A percentile compares a stretch with the other conserved stretches of the same genome.
These are phyloP conservation scores for Volvox carteri DNA, from an alignment of 163 green algal genomes.

Conservation along the genomic window DNA sequence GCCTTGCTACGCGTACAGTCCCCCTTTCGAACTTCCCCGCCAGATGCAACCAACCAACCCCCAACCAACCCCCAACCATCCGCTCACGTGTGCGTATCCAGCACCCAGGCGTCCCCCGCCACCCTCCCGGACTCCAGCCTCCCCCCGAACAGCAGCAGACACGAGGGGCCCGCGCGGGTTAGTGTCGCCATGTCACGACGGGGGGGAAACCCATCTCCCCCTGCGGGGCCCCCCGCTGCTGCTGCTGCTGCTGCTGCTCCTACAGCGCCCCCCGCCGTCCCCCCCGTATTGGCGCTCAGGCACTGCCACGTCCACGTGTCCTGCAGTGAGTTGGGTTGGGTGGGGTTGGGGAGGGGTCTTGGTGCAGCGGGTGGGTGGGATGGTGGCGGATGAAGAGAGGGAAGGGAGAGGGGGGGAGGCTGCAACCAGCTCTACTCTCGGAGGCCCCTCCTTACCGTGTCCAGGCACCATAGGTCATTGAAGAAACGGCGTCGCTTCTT, in stretches of 20 bases:
- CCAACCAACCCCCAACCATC: neutral
- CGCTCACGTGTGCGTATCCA: conserved; percentile 63
- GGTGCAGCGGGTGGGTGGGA: no score
- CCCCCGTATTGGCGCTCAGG: conserved; percentile 3
- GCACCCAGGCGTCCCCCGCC: conserved; percentile 65
- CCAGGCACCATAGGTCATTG: conserved; percentile 71
- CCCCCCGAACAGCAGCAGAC: conserved; percentile 73
- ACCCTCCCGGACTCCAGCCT: conserved; percentile 60
- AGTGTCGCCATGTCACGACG: conserved; percentile 68
- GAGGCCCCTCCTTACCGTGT: conserved; percentile 58
- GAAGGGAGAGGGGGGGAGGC: no score
- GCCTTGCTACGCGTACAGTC: neutral
- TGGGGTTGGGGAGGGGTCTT: no score
- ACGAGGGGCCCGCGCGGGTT: conserved; percentile 16
- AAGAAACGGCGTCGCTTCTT: conserved; percentile 69
- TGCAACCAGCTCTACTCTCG: neutral
- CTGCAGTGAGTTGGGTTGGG: conserved; percentile 30
- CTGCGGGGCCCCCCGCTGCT: neutral
- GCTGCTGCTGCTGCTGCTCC: no score
- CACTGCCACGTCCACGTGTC: conserved; percentile 64
- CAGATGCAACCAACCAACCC: neutral
- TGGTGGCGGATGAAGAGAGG: no score
- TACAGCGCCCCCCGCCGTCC: neutral
- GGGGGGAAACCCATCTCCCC: conserved; percentile 17
- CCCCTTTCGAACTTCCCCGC: neutral